Evolutionary conservation across 2,329 filamentous ascomycete species (phyloP), one percentile per base, ranked within the genome.

Genomic region (Phoma sp.): DNA sequence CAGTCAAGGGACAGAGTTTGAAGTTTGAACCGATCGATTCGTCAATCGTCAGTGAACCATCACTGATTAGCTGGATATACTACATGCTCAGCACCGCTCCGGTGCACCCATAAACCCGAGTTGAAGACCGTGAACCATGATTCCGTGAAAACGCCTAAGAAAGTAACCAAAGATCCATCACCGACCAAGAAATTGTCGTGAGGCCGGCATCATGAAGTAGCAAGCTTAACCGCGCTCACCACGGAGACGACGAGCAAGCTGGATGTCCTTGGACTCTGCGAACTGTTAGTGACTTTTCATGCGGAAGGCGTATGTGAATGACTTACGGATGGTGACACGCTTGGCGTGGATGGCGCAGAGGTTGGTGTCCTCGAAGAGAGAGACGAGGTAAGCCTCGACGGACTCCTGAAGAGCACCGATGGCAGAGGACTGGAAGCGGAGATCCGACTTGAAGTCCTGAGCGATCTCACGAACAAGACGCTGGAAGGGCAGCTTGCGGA

Each of bases 341-440:
- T 96, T 97, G 58, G 93, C 95, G 78, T 98, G 93, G 67, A 98
- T 93, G 59, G 93, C 95, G 79, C 93, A 97, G 34, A 98, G 84
- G 79, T 98, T 97, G 62, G 91, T 91, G 77, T 96, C 92, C 75
- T 97, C 93, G 72, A 98, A 97, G n/a, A 98, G 81, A 72, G 96
- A 93, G 54, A 98, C 90, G 65, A 98, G 83, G 77, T 96, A 98
- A 5, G 93, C 93, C 79, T 98, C 93, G n/a, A 93, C 87, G 12
- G 93, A 92, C 81, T 98, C 93, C 78, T 98, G 93, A 2, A 98
- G 83, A 11, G 93, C 93, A 70, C 90, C 87, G 68, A 98, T 95
- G 45, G 95, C 93, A 68, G 96, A 93, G 47, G 91, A 96, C 80
- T 98, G 95, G 93, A 95, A 99, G 65, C 93, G 87, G 75, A 98